phyloP scores from a whole-genome alignment of 257 asterid species.

The Fraxinus quadrangulata region DNA sequence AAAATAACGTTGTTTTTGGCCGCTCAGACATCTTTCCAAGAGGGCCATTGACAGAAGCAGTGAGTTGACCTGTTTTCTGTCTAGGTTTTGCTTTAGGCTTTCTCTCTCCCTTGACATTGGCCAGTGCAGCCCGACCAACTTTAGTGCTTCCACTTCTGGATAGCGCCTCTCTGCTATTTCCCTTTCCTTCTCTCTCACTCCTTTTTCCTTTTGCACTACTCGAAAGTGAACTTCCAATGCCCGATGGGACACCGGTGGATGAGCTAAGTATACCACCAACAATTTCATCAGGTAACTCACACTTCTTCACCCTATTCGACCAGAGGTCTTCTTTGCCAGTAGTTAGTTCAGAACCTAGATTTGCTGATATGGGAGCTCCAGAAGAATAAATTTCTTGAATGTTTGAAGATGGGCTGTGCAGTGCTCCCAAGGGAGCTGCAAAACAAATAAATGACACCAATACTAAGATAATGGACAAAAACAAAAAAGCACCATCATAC shows the following conservation, averaged over 20 bases:
- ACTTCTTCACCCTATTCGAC: conserved; percentile 62
- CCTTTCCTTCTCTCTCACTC: conserved; percentile 91
- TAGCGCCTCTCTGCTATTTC: conserved; percentile 57
- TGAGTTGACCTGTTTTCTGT: conserved; percentile 76
- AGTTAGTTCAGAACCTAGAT: conserved; percentile 52
- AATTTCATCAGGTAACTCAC: conserved; percentile 72
- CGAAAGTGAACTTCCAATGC: conserved; percentile 63
- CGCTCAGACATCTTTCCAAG: conserved; percentile 67
- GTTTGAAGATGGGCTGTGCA: conserved; percentile 65
- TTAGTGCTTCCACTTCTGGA: conserved; percentile 72
- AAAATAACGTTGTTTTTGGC: conserved; percentile 50
- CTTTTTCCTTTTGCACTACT: conserved; percentile 86
- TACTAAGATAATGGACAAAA: conserved; percentile 14
- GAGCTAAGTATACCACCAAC: conserved; percentile 54
- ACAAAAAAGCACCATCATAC: conserved; percentile 8
- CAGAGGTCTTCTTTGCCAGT: conserved; percentile 52
- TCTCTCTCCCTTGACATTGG: conserved; percentile 73
- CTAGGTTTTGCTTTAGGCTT: conserved; percentile 77
- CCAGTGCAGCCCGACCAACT: conserved; percentile 52
- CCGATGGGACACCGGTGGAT: conserved; percentile 46
- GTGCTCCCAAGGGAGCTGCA: conserved; percentile 66
- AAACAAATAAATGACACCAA: conserved; percentile 27
- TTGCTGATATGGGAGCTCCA: conserved; percentile 32
- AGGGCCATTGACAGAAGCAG: conserved; percentile 69
- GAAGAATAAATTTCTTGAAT: conserved; percentile 44